These are phyloP conservation scores for Scedosporium dehoogii DNA, from an alignment of 2,329 filamentous ascomycete genomes.

Conservation along the genomic window DNA sequence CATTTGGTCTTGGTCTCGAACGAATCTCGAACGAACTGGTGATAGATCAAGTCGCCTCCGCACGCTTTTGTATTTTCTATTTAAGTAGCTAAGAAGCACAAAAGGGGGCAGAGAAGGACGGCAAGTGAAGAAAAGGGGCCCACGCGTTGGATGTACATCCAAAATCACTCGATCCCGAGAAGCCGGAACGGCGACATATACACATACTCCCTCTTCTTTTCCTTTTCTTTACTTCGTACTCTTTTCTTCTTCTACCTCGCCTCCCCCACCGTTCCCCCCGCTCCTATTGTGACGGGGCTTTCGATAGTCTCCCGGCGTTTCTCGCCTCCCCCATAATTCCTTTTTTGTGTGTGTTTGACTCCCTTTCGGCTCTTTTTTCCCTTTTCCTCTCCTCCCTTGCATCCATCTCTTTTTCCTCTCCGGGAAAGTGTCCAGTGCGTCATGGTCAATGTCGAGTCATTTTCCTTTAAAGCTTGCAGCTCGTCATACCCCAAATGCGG, in stretches of 20 bases:
- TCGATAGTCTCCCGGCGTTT: not conserved
- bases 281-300: not conserved
- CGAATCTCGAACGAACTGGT: no score
- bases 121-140: not conserved
- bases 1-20: no score
- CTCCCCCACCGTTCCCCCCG: not conserved
- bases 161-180: no score
- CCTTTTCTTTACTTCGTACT: conserved; percentile 1
- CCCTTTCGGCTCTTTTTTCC: not conserved
- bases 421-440: no score
- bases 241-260: not conserved
- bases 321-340: not conserved
- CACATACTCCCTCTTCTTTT: not conserved
- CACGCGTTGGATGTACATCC: not conserved
- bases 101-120: not conserved
- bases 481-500: no score
- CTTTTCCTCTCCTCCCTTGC: not conserved
- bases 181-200: not conserved
- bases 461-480: not conserved
- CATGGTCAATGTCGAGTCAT: not conserved
- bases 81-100: not conserved
- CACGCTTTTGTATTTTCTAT: not conserved
- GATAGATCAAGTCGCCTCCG: not conserved
- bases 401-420: not conserved
- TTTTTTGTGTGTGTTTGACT: not conserved